Conservation (phyloP, 2,329 filamentous ascomycete species). For the Bipolaris sorokiniana region DNA sequence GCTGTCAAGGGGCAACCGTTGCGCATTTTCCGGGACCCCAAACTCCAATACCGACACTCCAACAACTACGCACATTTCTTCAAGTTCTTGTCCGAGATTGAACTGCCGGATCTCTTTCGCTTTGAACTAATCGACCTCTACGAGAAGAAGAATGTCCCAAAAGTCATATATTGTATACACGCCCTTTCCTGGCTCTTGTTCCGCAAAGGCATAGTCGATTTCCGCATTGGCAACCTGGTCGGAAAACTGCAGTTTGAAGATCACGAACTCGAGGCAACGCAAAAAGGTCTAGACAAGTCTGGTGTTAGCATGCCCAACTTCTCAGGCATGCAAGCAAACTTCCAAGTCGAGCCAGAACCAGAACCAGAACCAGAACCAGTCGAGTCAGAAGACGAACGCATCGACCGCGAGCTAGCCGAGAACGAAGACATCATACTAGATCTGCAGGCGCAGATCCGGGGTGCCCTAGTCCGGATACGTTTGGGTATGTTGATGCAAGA, state of each 20-base stretch:
- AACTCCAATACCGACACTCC: constrained; percentile 91
- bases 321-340: constrained; percentile 94
- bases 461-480: constrained; percentile 76
- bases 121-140: constrained; percentile 98
- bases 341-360: constrained; percentile 84
- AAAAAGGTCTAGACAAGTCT: constrained; percentile 94
- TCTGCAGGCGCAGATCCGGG: constrained; percentile 84
- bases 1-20: constrained; percentile 76
- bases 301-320: constrained; percentile 97
- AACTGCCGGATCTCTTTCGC: constrained; percentile 91
- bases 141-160: constrained; percentile 99
- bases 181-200: constrained; percentile 97
- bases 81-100: constrained; percentile 86
- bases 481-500: constrained; percentile 84
- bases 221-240: constrained; percentile 94
- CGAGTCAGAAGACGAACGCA: constrained; percentile 89
- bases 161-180: constrained; percentile 98
- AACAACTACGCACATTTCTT: constrained; percentile 99
- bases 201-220: constrained; percentile 91
- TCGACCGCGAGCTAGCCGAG: constrained; percentile 80
- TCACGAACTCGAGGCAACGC: constrained; percentile 94
- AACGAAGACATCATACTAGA: constrained; percentile 75
- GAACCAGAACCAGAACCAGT: constrained; percentile 75
- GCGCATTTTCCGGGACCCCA: constrained; percentile 84
- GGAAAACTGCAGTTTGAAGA: constrained; percentile 97